Conservation (phyloP, 768 basidiomycete genomes). For the Serendipita sp. region DNA sequence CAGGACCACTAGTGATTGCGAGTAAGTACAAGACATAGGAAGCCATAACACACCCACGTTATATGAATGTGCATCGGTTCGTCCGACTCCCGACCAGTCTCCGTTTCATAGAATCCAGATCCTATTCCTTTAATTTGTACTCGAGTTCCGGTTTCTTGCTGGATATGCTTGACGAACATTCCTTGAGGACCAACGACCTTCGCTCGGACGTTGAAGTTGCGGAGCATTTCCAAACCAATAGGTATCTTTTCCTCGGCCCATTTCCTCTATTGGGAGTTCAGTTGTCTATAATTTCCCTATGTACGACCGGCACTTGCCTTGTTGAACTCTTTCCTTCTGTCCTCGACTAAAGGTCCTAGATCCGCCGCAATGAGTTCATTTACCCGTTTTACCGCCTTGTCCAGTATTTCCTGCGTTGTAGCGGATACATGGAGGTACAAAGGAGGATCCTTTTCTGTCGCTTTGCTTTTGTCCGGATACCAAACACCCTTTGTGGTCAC, state of each 20-base stretch:
- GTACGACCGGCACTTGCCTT: conserved; percentile 41
- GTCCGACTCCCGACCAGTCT: conserved; percentile 74
- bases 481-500: conserved; percentile 88
- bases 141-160: conserved; percentile 86
- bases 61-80: conserved; percentile 88
- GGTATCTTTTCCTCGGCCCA: conserved; percentile 96
- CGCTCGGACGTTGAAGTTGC: conserved; percentile 94
- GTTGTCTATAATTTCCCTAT: not conserved
- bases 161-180: conserved; percentile 96
- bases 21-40: conserved; percentile 9
- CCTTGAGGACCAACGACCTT: conserved; percentile 97
- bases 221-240: conserved; percentile 74
- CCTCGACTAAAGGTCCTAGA: conserved; percentile 66
- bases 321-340: conserved; percentile 44
- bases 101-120: conserved; percentile 86
- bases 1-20: conserved; percentile 44
- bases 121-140: conserved; percentile 95
- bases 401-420: conserved; percentile 43
- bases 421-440: conserved; percentile 90
- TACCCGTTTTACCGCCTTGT: conserved; percentile 51
- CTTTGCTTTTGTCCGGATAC: conserved; percentile 87
- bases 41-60: conserved; percentile 43
- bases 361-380: conserved; percentile 60
- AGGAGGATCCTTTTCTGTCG: conserved; percentile 84
- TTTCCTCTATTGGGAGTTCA: conserved; percentile 45